Conservation (phyloP, 345 rosid genomes). For the Sonneratia caseolaris region DNA sequence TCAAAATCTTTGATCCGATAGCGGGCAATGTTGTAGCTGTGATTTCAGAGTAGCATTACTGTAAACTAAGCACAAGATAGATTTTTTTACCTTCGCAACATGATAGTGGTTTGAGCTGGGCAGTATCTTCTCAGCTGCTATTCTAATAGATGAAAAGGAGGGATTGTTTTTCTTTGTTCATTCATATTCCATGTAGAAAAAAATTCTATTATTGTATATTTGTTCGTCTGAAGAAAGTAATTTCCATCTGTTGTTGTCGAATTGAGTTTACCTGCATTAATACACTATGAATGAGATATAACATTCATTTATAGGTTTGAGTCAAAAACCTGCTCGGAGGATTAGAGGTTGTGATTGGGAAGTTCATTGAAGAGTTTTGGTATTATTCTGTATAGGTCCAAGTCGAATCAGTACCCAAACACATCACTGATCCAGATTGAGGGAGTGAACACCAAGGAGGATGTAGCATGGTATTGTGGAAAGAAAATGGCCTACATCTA, state of each 20-base stretch:
- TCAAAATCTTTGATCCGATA: no score
- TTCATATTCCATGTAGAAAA: background rate
- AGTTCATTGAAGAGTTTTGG: background rate
- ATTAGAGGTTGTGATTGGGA: background rate
- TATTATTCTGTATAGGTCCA: slow-evolving; percentile 38
- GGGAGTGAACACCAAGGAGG: slow-evolving; percentile 83
- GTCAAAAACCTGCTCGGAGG: background rate
- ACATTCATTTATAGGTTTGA: no score
- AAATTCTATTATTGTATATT: background rate
- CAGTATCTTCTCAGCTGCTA: background rate
- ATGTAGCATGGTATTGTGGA: slow-evolving; percentile 70
- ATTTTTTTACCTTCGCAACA: background rate
- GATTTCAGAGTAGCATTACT: background rate
- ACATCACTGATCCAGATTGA: slow-evolving; percentile 76
- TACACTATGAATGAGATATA: background rate
- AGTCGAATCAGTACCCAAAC: slow-evolving; percentile 81
- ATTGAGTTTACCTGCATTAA: background rate
- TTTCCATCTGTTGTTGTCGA: background rate
- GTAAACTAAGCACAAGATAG: background rate
- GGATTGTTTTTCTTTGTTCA: background rate
- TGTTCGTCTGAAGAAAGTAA: no score
- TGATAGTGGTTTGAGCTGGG: background rate
- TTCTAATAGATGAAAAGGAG: background rate
- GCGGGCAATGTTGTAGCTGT: background rate
- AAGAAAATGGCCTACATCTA: slow-evolving; percentile 91